Conservation (phyloP, 495 filamentous ascomycete genomes). For the Aspergillus carlsbadensis region DNA sequence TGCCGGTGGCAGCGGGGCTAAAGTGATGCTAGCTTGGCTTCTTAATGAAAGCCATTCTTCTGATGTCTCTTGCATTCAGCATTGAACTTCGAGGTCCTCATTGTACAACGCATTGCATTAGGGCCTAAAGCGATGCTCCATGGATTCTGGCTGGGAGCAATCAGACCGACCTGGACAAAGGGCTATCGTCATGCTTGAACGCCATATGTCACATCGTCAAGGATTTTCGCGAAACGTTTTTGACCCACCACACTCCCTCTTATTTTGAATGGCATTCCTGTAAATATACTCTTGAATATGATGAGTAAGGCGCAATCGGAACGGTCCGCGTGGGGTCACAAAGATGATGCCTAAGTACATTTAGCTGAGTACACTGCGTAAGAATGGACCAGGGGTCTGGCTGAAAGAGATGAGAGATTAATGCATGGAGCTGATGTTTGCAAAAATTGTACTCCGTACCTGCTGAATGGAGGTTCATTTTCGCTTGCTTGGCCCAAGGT, state of each 20-base stretch:
- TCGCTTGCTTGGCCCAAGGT: background rate
- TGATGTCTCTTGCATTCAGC: background rate
- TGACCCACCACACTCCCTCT: background rate
- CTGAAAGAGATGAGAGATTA: background rate
- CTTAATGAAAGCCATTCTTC: background rate
- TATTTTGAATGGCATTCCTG: background rate
- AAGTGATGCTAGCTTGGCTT: background rate
- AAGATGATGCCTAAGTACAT: conserved; percentile 6
- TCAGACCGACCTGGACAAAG: background rate
- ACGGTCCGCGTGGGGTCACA: conserved; percentile 1
- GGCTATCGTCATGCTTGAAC: background rate
- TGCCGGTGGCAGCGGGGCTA: conserved; percentile 2
- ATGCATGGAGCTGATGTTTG: background rate
- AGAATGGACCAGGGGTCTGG: background rate
- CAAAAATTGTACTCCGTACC: background rate
- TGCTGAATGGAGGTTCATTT: background rate
- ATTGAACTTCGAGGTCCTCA: background rate
- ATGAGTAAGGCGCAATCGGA: background rate
- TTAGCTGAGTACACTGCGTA: background rate
- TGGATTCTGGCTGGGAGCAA: background rate
- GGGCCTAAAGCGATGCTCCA: background rate
- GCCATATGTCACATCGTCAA: background rate
- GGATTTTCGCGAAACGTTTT: background rate
- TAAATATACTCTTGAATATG: background rate
- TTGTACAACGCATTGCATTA: conserved; percentile 6